Evolutionary conservation across 768 basidiomycete species (phyloP).

Genomic region (Calvatia gigantea): DNA sequence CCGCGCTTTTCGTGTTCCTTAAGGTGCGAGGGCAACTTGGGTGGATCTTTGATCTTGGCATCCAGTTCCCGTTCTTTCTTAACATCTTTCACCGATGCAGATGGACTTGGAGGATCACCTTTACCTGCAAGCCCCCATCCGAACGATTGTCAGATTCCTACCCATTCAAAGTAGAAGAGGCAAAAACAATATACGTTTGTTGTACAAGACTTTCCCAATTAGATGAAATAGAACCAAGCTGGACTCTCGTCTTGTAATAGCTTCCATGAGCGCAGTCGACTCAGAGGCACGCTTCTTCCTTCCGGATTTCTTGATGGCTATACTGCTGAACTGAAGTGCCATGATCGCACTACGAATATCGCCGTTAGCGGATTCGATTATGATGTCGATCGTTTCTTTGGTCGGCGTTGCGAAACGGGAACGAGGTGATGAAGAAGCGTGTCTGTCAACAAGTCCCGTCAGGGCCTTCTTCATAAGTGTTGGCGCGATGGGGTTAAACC

Average conservation of each 20-base stretch:
- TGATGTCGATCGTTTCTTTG: slow-evolving; percentile 66
- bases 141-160: slow-evolving; percentile 4
- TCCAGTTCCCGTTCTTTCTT: slow-evolving; percentile 60
- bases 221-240: slow-evolving; percentile 88
- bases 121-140: slow-evolving; percentile 50
- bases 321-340: slow-evolving; percentile 84
- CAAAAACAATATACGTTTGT: slow-evolving; percentile 71
- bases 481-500: slow-evolving; percentile 90
- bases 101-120: slow-evolving; percentile 59
- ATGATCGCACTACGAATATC: slow-evolving; percentile 94
- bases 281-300: slow-evolving; percentile 30
- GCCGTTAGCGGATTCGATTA: slow-evolving; percentile 80
- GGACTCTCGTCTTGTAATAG: slow-evolving; percentile 80
- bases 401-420: slow-evolving; percentile 36
- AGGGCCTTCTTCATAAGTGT: slow-evolving; percentile 84
- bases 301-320: slow-evolving; percentile 32
- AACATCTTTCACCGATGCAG: slow-evolving; percentile 58
- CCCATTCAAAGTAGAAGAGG: not conserved
- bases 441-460: slow-evolving; percentile 46
- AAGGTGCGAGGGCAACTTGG: slow-evolving; percentile 57
- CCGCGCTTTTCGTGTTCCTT: slow-evolving; percentile 55
- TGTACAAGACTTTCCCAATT: slow-evolving; percentile 91
- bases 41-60: slow-evolving; percentile 47
- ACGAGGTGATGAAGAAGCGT: slow-evolving; percentile 34
- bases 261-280: slow-evolving; percentile 52